Evolutionary conservation across 768 basidiomycete genomes (phyloP).

Genomic region (Phlebiopsis gigantea): DNA sequence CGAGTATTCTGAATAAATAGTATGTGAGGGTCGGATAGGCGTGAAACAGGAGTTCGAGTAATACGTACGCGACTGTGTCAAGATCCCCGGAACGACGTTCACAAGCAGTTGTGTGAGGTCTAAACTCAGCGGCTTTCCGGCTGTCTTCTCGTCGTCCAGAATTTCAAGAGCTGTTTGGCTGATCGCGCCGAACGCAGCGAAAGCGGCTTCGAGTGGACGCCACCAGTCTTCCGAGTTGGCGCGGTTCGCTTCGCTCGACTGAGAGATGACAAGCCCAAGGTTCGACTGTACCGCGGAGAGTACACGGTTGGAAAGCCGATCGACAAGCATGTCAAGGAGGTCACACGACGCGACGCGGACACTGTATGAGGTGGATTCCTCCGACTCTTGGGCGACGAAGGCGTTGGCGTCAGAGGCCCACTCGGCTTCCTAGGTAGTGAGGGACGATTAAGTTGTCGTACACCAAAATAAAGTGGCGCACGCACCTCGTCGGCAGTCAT

Average conservation of each 20-base stretch:
- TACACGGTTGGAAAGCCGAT: slow-evolving; percentile 47
- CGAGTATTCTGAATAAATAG: slow-evolving; percentile 55
- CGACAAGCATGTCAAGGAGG: slow-evolving; percentile 50
- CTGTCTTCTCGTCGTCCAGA: slow-evolving; percentile 69
- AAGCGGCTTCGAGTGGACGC: slow-evolving; percentile 82
- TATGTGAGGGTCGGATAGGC: not conserved
- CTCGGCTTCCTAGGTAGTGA: slow-evolving; percentile 64
- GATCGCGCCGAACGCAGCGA: slow-evolving; percentile 79
- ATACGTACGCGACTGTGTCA: slow-evolving; percentile 62
- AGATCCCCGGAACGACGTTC: slow-evolving; percentile 72
- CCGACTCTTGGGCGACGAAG: slow-evolving; percentile 93
- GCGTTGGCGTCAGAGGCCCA: slow-evolving; percentile 89
- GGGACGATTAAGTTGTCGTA: not conserved
- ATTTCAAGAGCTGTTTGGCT: slow-evolving; percentile 71
- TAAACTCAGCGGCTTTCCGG: slow-evolving; percentile 58
- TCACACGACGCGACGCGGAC: slow-evolving; percentile 84
- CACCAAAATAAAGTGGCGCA: slow-evolving; percentile 9
- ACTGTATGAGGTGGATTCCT: slow-evolving; percentile 79
- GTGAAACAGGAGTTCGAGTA: not conserved
- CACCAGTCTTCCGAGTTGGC: slow-evolving; percentile 72
- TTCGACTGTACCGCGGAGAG: slow-evolving; percentile 47
- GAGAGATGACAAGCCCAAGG: slow-evolving; percentile 49
- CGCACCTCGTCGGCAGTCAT: slow-evolving; percentile 89
- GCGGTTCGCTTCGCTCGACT: slow-evolving; percentile 52
- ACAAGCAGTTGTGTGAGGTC: slow-evolving; percentile 75